Base-by-base conservation (phyloP, 352 stramenopile genomes). In the Aphanomyces cochlioides region DNA sequence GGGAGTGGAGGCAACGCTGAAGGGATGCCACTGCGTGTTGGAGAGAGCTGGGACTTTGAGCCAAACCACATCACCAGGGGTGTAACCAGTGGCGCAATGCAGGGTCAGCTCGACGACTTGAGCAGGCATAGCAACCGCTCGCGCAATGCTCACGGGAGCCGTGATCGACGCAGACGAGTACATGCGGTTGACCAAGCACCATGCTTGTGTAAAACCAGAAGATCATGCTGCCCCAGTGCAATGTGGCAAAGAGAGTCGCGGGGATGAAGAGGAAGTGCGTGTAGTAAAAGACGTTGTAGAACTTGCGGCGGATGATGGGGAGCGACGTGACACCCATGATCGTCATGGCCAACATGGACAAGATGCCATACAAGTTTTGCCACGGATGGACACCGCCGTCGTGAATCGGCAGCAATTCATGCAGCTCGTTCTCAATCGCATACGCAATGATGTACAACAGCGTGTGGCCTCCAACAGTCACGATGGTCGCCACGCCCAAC, bases 41-140 rank as follows among this genome's bases (percentile, higher is more conserved):
- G 77, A 82, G 12, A 80, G 48, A 7, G 78, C 56, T 1, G 88
- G 87, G 13, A 96, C 76, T 56, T 95, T 90, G 17, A 96, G 56
- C 65, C 87, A 96, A 39, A 90, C 79, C 34, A 88, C 66, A 53
- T 86, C 79, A 41, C 61, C 74, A 75, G 89, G 77, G 34, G 79
- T 80, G 66, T 88, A 88, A 4, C 77, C 81, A 60, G 84, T 88
- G 47, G 90, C 47, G 54, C 45, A 60, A 12, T 61, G 19, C 45
- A 88, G 60, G 34, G 77, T 72, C 45, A 88, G 50, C 66, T 82
- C 77, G 61, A 83, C 69, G 45, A 85, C 66, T 2, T 61, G 13
- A 6, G 75, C 64, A 0, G 57, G 58, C 2, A 78, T 28, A 1
- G 69, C 74, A 7, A 69, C 72, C 56, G 80, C 66, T 37, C 76